Evolutionary conservation across 2,329 filamentous ascomycete genomes (phyloP).

Genomic region (Didymella arachidicola): DNA sequence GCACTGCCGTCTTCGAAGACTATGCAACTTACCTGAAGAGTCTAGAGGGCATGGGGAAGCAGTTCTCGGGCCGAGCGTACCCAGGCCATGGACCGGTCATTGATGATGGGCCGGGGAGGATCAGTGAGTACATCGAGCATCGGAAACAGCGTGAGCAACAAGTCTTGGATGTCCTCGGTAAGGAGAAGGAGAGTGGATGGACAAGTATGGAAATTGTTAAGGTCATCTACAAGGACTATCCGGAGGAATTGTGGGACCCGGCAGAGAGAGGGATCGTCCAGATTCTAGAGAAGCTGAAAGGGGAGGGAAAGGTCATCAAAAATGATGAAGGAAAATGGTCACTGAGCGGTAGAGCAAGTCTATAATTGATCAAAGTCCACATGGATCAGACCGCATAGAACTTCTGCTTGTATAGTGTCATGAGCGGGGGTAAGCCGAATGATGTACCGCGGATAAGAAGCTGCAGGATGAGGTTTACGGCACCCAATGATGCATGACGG

Average conservation of each 20-base stretch:
- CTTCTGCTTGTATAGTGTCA: conserved; percentile 56
- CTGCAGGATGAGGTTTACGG: conserved; percentile 42
- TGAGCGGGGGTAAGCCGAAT: conserved; percentile 41
- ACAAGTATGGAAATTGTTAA: conserved; percentile 84
- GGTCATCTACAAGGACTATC: conserved; percentile 82
- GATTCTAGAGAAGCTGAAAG: conserved; percentile 79
- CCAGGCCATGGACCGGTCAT: conserved; percentile 87
- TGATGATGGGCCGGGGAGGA: conserved; percentile 72
- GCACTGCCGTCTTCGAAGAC: conserved; percentile 85
- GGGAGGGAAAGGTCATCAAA: conserved; percentile 71
- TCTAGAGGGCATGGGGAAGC: conserved; percentile 71
- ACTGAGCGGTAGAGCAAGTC: conserved; percentile 43
- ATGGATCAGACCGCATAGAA: not conserved
- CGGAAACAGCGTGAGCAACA: conserved; percentile 74
- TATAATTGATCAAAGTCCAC: conserved; percentile 25
- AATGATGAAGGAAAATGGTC: conserved; percentile 47
- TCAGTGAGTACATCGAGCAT: conserved; percentile 84
- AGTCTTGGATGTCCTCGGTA: conserved; percentile 46
- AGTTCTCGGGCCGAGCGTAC: conserved; percentile 76
- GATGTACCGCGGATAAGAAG: conserved; percentile 29
- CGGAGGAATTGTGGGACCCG: conserved; percentile 75
- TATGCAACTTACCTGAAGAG: conserved; percentile 72
- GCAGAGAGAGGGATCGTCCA: conserved; percentile 79
- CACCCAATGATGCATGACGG: conserved; percentile 20
- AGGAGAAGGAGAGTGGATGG: conserved; percentile 60